Conservation (phyloP, 1,284 basidiomycete genomes). For the Leccinum colubrinum region DNA sequence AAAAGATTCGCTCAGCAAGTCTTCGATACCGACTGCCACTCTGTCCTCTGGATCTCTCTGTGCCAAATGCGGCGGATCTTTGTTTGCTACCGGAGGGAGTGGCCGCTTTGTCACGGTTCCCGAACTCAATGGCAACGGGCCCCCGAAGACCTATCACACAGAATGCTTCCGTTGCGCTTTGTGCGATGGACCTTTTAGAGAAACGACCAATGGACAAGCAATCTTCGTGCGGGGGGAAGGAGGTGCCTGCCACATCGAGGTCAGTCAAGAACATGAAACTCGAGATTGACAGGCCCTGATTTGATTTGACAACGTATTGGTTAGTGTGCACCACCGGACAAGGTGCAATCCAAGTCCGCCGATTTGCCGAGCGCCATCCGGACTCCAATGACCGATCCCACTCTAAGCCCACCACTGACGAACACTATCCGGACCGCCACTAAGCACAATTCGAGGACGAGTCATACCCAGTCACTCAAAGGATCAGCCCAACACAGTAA, state of each 20-base stretch:
- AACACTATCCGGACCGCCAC: conserved; percentile 26
- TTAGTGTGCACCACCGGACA: conserved; percentile 64
- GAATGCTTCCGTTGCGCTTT: conserved; percentile 71
- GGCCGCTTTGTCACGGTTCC: conserved; percentile 70
- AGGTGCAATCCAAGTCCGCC: conserved; percentile 37
- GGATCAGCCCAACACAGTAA: conserved; percentile 11
- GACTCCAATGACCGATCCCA: conserved; percentile 20
- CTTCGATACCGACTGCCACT: conserved; percentile 25
- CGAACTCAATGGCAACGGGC: conserved; percentile 43
- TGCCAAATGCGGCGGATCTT: conserved; percentile 52
- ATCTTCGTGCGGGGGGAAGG: conserved; percentile 61
- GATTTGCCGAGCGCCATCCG: conserved; percentile 22
- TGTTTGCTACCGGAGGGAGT: conserved; percentile 55
- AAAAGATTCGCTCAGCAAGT: conserved; percentile 21
- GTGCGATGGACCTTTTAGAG: conserved; percentile 63
- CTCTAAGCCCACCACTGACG: conserved; percentile 17
- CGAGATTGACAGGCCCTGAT: conserved; percentile 1
- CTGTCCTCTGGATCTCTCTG: conserved; percentile 40
- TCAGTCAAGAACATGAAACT: conserved; percentile 33
- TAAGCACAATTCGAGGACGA: conserved; percentile 19
- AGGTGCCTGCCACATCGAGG: conserved; percentile 72
- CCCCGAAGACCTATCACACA: conserved; percentile 61
- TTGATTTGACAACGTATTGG: conserved; percentile 22
- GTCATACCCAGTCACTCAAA: conserved; percentile 9
- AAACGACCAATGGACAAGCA: conserved; percentile 57